Evolutionary conservation across 2,329 filamentous ascomycete genomes (phyloP).

Genomic region (Colletotrichum neosansevieriae): DNA sequence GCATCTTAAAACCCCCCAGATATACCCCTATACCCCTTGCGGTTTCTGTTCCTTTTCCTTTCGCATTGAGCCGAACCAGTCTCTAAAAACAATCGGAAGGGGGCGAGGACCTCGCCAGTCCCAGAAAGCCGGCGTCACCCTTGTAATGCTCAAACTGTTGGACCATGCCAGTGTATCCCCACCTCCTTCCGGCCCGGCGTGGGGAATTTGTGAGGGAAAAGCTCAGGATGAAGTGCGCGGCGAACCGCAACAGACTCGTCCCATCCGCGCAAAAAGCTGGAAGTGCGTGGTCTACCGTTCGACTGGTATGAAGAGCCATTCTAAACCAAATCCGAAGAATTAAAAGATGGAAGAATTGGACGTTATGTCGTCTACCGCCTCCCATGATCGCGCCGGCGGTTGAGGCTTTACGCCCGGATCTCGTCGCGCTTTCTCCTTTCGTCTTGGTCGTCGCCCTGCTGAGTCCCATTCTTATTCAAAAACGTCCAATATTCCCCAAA

Average conservation of each 20-base stretch:
- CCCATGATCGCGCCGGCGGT: slow-evolving; percentile 8
- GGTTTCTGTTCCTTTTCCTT: too few species aligned
- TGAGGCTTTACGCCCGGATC: slow-evolving; percentile 32
- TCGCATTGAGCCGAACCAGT: slow-evolving; percentile 31
- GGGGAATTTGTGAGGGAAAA: slow-evolving; percentile 8
- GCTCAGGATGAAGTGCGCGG: slow-evolving; percentile 5
- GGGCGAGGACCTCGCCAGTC: slow-evolving; percentile 7
- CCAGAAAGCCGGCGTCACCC: slow-evolving; percentile 11
- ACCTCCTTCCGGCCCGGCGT: slow-evolving; percentile 7
- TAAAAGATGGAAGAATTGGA: not conserved
- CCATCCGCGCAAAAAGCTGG: not conserved
- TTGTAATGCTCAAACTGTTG: slow-evolving; percentile 23
- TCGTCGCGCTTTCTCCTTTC: slow-evolving; percentile 28
- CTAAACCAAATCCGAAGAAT: not conserved
- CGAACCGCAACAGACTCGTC: slow-evolving; percentile 1
- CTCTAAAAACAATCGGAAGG: slow-evolving; percentile 4
- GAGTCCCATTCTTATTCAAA: slow-evolving; percentile 8
- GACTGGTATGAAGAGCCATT: too few species aligned
- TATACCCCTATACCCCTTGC: not conserved
- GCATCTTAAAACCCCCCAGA: slow-evolving; percentile 1
- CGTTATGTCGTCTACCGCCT: not conserved
- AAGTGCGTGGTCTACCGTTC: not conserved
- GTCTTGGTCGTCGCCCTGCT: slow-evolving; percentile 20
- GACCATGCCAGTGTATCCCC: slow-evolving; percentile 16
- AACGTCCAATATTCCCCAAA: not conserved